These are phyloP conservation scores for Globisporangium mamillatum DNA, from an alignment of 352 stramenopile species.

Conservation along the genomic window DNA sequence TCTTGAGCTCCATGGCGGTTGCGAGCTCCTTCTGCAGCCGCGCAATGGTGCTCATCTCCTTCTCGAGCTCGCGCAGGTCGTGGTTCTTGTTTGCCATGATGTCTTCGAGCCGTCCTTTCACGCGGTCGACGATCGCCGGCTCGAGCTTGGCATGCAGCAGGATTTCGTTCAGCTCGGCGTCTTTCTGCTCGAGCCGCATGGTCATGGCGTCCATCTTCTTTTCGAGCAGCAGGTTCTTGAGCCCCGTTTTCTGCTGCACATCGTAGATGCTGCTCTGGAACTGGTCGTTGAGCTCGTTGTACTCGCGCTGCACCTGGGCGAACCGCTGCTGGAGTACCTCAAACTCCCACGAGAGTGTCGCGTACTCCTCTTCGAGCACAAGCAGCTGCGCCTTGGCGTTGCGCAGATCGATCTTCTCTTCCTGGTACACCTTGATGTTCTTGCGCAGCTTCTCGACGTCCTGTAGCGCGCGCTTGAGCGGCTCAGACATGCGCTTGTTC, in stretches of 20 bases:
- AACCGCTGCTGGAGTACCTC: slow-evolving; percentile 91
- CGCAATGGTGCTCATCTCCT: slow-evolving; percentile 65
- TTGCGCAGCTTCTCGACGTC: slow-evolving; percentile 74
- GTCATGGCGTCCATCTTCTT: slow-evolving; percentile 90
- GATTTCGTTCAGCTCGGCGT: slow-evolving; percentile 92
- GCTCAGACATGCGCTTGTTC: slow-evolving; percentile 94
- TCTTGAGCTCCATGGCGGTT: slow-evolving; percentile 79
- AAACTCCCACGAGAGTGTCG: slow-evolving; percentile 91
- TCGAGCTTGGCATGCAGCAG: slow-evolving; percentile 90
- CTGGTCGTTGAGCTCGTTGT: slow-evolving; percentile 85
- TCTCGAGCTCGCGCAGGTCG: slow-evolving; percentile 80
- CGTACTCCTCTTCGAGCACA: slow-evolving; percentile 87
- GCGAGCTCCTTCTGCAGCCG: slow-evolving; percentile 82
- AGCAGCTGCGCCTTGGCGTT: slow-evolving; percentile 71
- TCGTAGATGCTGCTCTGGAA: slow-evolving; percentile 91
- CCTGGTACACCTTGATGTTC: slow-evolving; percentile 65
- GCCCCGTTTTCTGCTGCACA: slow-evolving; percentile 92
- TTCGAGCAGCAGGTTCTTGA: slow-evolving; percentile 94
- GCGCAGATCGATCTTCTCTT: slow-evolving; percentile 67
- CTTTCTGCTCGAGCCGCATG: slow-evolving; percentile 86
- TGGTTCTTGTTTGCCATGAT: slow-evolving; percentile 89
- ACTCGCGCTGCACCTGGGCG: slow-evolving; percentile 81
- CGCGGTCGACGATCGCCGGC: slow-evolving; percentile 70
- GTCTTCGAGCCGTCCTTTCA: slow-evolving; percentile 86
- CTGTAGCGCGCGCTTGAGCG: slow-evolving; percentile 86